Percentiles rank a stretch among this genome's conserved stretches.
Conservation (phyloP, 2,329 filamentous ascomycete species). For the Nannizzia gypsea region DNA sequence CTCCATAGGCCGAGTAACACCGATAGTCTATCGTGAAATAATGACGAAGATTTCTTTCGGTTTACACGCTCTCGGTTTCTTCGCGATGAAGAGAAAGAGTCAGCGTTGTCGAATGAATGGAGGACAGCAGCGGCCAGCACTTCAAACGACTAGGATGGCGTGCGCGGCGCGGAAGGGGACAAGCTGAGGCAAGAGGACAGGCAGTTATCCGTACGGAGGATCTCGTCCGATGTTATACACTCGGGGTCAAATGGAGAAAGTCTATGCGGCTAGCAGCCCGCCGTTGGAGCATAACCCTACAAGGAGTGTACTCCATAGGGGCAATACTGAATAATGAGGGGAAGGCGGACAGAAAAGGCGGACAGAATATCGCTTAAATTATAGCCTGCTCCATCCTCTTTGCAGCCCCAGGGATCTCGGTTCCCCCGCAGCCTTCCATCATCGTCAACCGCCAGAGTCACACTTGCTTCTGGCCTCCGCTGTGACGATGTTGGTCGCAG, state of each 20-base stretch:
- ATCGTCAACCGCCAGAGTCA: too few relatives aligned
- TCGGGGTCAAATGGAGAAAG: neutral
- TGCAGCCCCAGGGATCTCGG: too few relatives aligned
- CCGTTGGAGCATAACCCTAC: too few relatives aligned
- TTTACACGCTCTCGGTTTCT: constrained; percentile 22
- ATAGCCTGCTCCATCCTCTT: too few relatives aligned
- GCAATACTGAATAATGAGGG: too few relatives aligned
- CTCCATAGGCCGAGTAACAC: neutral
- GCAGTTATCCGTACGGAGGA: neutral
- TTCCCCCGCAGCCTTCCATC: neutral
- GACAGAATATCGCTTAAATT: too few relatives aligned
- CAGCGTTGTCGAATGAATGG: constrained; percentile 1
- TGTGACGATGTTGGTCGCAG: neutral
- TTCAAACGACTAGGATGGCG: neutral
- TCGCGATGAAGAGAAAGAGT: constrained; percentile 17
- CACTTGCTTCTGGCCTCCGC: too few relatives aligned
- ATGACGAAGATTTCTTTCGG: constrained; percentile 17
- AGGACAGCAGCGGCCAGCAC: neutral
- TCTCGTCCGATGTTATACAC: neutral
- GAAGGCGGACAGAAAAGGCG: too few relatives aligned
- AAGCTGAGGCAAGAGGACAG: neutral
- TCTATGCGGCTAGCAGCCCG: constrained; percentile 8
- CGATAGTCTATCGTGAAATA: neutral
- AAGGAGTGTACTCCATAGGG: too few relatives aligned
- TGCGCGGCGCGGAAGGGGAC: neutral